Base-by-base conservation (phyloP, 2,329 filamentous ascomycete genomes). In the Colletotrichum higginsianum region DNA sequence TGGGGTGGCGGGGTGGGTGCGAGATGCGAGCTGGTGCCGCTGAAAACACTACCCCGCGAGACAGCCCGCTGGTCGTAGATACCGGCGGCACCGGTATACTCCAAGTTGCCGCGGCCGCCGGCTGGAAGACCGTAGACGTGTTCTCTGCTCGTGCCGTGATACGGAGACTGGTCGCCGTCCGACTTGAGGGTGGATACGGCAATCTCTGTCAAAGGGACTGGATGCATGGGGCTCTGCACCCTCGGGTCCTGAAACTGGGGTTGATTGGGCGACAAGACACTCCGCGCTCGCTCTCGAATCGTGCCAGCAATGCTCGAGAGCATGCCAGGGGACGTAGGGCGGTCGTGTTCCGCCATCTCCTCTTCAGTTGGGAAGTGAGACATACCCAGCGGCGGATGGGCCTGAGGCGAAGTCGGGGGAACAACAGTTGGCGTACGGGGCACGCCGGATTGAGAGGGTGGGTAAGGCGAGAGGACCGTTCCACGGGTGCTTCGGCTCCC, bases 351-450 rank as follows among this genome's bases (percentile, higher is more conserved):
- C 44, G 87, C 85, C 13, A 90, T 84, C 65, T 91, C 90, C 23
- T 92, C 88, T 12, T 91, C 88, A 21, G 88, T 87, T 0, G 95
- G 94, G 78, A 98, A 94, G 46, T 90, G 90, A 0, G 94, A 93
- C 94, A 98, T 97, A 58, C 96, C 96, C 11, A 98, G 84, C 0
- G 95, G 95, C 2, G 93, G 94, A 78, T 96, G 93, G 0, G 61
- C 70, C 46, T 47, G 40, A 8, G 70, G 70, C 4, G 70, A 61
- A 9, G 38, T 47, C 5, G 70, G 63, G n/a, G 53, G 55, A 6
- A 72, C 50, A 73, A 73, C 66, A n/a, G 61, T 63, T 70, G 77
- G 65, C 53, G 74, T 66, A 74, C 76, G 77, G 65, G 80, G 74
- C 73, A 82, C 71, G 21, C 64, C 64, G 3, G 65, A 62, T 8